Base-by-base conservation (phyloP, 192 early-diverging fungal species). In the Podochytrium sp. region DNA sequence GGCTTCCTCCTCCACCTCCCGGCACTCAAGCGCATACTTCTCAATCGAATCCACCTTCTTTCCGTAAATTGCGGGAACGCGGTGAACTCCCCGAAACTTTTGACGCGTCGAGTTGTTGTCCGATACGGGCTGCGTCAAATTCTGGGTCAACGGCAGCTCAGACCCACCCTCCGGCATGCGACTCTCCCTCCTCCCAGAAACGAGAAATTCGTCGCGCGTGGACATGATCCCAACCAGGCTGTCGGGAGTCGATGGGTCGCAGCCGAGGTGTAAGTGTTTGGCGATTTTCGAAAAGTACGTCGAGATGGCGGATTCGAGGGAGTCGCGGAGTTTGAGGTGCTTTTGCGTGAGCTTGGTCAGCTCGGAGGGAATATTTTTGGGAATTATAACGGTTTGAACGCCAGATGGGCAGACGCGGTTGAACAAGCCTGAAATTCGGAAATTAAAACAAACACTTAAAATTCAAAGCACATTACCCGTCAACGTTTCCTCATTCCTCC, bases 401-500 rank as follows among this genome's bases (percentile, higher is more conserved):
- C 65, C 62, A n/a, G 61, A 65, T 3, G 81, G 76, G 29, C 64
- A 71, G 30, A 83, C 65, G 3, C 76, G 47, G 49, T 83, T 67
- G 39, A 77, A 79, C 25, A 83, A 12, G 40, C 61, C 23, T 55
- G 52, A 47, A 12, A 12, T 47, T 47, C 20, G 7, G 43, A 47
- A 12, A 12, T 12, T 47, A 7, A 20, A 12, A 29, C 10, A 49
- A 14, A 42, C 65, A 7, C 16, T 1, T n/a, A 29, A 76, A 52
- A 91, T 91, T 67, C 76, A 63, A 60, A 84, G 75, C 59, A 91
- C 91, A 47, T 90, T 68, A 29, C 78, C 41, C 33, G 52, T 74
- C 23, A 94, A 77, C 2, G 81, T 43, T 37, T 81, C 59, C 14
- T 82, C 71, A 34, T 71, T 60, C 67, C 84, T 53, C 35, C 91